Evolutionary conservation across 345 rosid species (phyloP), one percentile per base, ranked within the genome.

Genomic region (Aegle marmelos): DNA sequence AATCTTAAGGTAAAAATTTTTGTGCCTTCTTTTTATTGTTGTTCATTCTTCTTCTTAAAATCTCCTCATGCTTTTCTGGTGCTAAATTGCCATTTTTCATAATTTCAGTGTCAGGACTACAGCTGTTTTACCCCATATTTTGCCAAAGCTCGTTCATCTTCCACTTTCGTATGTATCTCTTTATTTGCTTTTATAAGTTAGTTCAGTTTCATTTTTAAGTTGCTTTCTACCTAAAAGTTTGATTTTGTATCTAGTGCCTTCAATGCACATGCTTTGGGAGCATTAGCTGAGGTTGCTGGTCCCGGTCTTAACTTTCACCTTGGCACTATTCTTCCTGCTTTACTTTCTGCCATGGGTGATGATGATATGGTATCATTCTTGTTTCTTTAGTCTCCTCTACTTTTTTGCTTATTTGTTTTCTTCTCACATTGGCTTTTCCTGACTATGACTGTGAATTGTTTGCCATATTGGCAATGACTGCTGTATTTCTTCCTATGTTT

Each of bases 241-340:
- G 70, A 63, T 34, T 30, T 30, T 84, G 7, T 81, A 61, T 86
- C 34, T 86, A 96, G 98, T 67, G 95, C 98, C 80, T 92, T 96
- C 81, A 94, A 94, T 88, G 99, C 98, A 33, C 97, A 96, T 89
- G 98, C 99, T 73, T 79, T 96, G 59, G 99, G 99, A 71, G 99
- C 97, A 33, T 87, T 96, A 78, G 99, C 99, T 50, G 98, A 96
- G 79, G 99, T 94, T 86, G 98, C 99, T 5, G 97, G 99, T 76
- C 82, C 97, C 76, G 97, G 99, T 68, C 92, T 96, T 60, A 90
- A 91, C 81, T 68, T 79, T 82, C 99, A 96, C 85, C 94, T 96
- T 77, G 92, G 97, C 74, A 91, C 93, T 50, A 82, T 96, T 81
- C 94, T 96, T 84, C 98, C 99, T 83, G 91, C 95, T 75, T 89